Conservation (phyloP, 495 filamentous ascomycete species). For the Parmelia sp. region DNA sequence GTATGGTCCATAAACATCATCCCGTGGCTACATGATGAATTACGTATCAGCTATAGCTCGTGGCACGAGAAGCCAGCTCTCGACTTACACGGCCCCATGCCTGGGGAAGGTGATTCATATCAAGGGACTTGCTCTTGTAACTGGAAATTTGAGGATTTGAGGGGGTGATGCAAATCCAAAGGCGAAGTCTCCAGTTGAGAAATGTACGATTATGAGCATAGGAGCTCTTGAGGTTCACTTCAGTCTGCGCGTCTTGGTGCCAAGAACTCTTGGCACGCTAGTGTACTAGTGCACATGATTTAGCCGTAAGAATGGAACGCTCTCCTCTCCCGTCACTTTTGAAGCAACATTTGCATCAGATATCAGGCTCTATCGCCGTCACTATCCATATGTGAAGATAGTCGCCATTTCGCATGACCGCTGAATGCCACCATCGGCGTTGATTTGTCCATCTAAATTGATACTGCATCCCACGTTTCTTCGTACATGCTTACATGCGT, state of each 20-base stretch:
- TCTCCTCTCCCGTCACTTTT: neutral
- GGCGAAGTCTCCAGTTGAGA: neutral
- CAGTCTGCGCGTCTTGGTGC: neutral
- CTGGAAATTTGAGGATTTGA: neutral
- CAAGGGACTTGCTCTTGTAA: neutral
- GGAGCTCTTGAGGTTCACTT: neutral
- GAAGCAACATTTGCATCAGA: too few relatives aligned
- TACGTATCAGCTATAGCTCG: conserved; percentile 27
- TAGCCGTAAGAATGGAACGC: too few relatives aligned
- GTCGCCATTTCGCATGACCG: too few relatives aligned
- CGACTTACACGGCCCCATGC: conserved; percentile 87
- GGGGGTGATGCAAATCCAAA: neutral
- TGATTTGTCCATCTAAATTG: too few relatives aligned
- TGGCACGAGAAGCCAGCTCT: conserved; percentile 18
- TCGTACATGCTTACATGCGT: neutral
- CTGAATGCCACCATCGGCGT: too few relatives aligned
- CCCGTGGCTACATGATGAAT: conserved; percentile 61
- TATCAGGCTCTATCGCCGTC: too few relatives aligned
- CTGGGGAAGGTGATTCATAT: conserved; percentile 93
- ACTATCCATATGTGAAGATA: too few relatives aligned
- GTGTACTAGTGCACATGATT: neutral
- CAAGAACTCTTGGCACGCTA: conserved; percentile 1
- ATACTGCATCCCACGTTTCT: neutral
- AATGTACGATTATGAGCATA: neutral
- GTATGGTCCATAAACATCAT: conserved; percentile 93